Evolutionary conservation across 2,329 filamentous ascomycete genomes (phyloP).

Genomic region (Trichoderma cornu-damae): DNA sequence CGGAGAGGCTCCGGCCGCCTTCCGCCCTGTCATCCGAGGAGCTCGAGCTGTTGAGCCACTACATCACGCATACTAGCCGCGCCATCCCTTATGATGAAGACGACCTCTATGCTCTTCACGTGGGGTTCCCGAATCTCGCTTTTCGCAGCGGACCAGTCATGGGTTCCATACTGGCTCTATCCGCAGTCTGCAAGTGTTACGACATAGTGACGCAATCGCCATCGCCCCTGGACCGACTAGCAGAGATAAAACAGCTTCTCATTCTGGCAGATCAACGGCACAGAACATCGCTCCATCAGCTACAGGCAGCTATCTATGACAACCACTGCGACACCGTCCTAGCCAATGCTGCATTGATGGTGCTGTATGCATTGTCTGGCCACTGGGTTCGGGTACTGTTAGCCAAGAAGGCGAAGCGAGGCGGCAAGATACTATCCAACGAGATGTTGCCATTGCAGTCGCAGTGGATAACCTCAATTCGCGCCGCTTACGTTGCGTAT

Average conservation of each 20-base stretch:
- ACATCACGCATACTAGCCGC: conserved; percentile 8
- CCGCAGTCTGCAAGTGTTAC: conserved; percentile 8
- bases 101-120: conserved; percentile 1
- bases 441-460: conserved; percentile 8
- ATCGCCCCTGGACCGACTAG: background rate
- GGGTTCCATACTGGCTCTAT: conserved; percentile 6
- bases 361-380: conserved; percentile 4
- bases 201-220: background rate
- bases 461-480: conserved; percentile 14
- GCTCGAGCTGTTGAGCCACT: conserved; percentile 4
- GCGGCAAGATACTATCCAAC: background rate
- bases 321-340: background rate
- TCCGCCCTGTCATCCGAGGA: background rate
- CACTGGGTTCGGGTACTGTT: conserved; percentile 1
- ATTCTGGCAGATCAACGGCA: conserved; percentile 3
- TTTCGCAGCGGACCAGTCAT: conserved; percentile 7
- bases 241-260: conserved; percentile 1
- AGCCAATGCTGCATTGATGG: conserved; percentile 11
- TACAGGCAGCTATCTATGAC: conserved; percentile 4
- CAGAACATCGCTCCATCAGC: background rate
- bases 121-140: conserved; percentile 4
- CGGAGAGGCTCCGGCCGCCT: background rate
- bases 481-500: conserved; percentile 2
- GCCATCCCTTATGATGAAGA: background rate
- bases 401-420: background rate